Evolutionary conservation across 1,284 basidiomycete species (phyloP), one percentile per base, ranked within the genome.

Genomic region (Papiliotrema laurentii): DNA sequence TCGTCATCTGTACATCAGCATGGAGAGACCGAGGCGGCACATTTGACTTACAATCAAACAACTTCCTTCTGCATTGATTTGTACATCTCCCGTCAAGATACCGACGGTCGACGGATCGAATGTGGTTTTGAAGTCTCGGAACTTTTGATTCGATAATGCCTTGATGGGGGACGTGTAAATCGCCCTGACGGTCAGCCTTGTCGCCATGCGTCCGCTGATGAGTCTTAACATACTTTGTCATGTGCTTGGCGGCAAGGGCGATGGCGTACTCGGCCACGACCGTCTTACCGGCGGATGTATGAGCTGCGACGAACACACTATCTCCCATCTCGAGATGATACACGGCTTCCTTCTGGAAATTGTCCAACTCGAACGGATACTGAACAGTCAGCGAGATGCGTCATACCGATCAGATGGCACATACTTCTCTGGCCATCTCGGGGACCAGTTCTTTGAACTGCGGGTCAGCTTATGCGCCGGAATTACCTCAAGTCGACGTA

Each of bases 111-210:
- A 80, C 1, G 91, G 83, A 13, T 89, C 89, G 65, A 97, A 99
- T 0, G 91, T 93, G 64, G 89, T 86, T 72, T 97, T 98, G 78
- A 99, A 99, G 73, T 99, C 96, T 42, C 96, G 82, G 72, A 96
- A 98, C 72, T 99, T 99, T 66, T 98, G 96, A 71, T 99, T 99
- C 5, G 94, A 97, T 5, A 98, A 78, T 0, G 96, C 96, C 67
- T 99, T 99, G 74, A 99, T 99, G 0, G 96, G 96, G 1, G 92
- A 96, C 0, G 96, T 99, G 71, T 98, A 98, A 62, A 98, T 97
- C 4, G 94, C 92, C 53, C 93, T 93, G 59, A 54, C 27, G 43
- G 42, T 53, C 14, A 41, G 57, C 49, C 47, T 50, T 50, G 48
- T 34, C 31, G 11, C 16, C 26, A 28, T 35, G 11, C 38, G 13